Base-by-base conservation (phyloP, 441 rosid genomes). In the Biscutella laevigata region DNA sequence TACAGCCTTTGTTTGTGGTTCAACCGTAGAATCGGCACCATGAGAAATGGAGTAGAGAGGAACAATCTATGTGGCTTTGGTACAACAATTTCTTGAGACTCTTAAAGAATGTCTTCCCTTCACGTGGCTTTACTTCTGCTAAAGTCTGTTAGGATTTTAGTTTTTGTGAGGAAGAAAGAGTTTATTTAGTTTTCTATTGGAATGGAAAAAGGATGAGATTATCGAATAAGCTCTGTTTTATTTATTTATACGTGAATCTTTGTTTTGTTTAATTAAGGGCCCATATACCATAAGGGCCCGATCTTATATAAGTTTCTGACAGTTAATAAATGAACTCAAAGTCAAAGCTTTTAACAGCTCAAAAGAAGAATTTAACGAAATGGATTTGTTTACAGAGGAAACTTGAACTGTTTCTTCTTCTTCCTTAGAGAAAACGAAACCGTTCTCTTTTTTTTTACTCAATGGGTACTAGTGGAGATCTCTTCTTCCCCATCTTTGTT, bases 1-100 rank as follows among this genome's bases (percentile, higher is more conserved):
- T 52, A 40, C 83, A 83, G 91, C 86, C 91, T 53, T 63, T 86
- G 53, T 77, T 83, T 29, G 74, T 79, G 72, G 74, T 83, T 57
- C 82, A 74, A 66, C 95, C 86, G 4, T 83, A 65, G 64, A 51
- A 42, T 42, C 40, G 53, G 48, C 38, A 14, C 45, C 30, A 34
- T 36, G 28, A 50, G 27, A 26, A 33, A 41, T 7, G 58, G 12
- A 40, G 27, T 41, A 49, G n/a, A n/a, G n/a, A n/a, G n/a, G n/a
- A n/a, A n/a, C n/a, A 54, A 30, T 54, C 50, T 39, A 9, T 37
- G 4, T 47, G n/a, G 28, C 21, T 54, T 45, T 45, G 61, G 33
- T 36, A 44, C 45, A 28, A 29, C 55, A 27, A 45, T 25, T 25
- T 61, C 24, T 27, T 43, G 53, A 42, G 53, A 11, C 46, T 52